These are phyloP conservation scores for Skeletonema costatum DNA, from an alignment of 108 stramenopile species.

Conservation along the genomic window DNA sequence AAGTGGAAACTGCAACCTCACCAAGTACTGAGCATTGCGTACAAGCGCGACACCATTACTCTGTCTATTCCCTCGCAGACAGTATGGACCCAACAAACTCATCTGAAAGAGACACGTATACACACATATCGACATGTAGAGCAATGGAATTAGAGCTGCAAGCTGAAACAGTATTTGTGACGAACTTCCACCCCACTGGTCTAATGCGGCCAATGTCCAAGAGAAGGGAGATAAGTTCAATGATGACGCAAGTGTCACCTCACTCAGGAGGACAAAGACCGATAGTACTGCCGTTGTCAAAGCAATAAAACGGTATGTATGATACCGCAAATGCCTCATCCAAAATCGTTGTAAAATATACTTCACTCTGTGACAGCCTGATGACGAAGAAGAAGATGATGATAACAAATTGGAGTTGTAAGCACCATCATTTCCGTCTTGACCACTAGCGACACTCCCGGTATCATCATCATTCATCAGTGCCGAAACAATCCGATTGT, in stretches of 20 bases:
- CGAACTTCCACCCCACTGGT: conserved; percentile 12
- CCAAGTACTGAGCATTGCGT: conserved; percentile 84
- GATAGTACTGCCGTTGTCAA: conserved; percentile 54
- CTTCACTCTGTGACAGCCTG: conserved; percentile 13
- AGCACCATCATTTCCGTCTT: neutral
- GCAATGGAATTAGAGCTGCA: conserved; percentile 52
- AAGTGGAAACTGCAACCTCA: conserved; percentile 69
- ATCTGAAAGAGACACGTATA: conserved; percentile 58
- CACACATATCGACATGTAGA: conserved; percentile 64
- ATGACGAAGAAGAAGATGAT: neutral
- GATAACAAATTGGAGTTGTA: conserved; percentile 3
- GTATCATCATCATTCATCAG: conserved; percentile 27
- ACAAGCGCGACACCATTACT: conserved; percentile 64
- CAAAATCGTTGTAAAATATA: conserved; percentile 34
- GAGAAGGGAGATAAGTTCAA: conserved; percentile 62
- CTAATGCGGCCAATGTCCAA: conserved; percentile 35
- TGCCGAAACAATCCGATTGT: conserved; percentile 40
- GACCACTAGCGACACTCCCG: neutral
- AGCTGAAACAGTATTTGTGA: conserved; percentile 46
- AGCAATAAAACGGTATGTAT: conserved; percentile 45
- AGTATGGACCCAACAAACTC: conserved; percentile 57
- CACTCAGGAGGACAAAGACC: conserved; percentile 60
- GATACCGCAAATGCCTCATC: conserved; percentile 46
- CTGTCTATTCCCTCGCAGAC: conserved; percentile 46
- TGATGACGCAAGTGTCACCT: conserved; percentile 57